Evolutionary conservation across 139 green algal genomes (phyloP), one percentile per base, ranked within the genome.

Genomic region (Ostreobium quekettii): DNA sequence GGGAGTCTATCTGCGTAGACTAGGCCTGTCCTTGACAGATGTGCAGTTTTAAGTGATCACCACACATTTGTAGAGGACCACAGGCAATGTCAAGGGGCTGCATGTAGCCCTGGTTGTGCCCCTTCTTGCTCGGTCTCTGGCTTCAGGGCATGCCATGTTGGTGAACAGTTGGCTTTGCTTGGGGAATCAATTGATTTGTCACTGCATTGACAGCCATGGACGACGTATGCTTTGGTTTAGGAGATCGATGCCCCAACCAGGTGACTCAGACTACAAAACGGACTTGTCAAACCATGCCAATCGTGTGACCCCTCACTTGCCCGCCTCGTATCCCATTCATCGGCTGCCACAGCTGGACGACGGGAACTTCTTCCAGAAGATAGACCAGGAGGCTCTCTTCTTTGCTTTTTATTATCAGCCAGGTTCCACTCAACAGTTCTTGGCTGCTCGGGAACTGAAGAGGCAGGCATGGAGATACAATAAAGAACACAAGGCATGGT

Each of bases 341-440:
- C 74, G 73, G 62, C 61, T 76, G 24, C 69, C 82, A 24, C 75
- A 82, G 36, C 71, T 97, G 47, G 89, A 96, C 33, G 83, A 89
- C 61, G 88, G 89, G 2, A 81, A 71, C 30, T 74, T 97, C 29
- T 98, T 93, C 74, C 85, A 96, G 70, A 85, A 88, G 65, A 78
- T 98, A 71, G 94, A 98, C 73, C 83, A 80, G 22, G 93, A 99
- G 76, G 89, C 86, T 49, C 85, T 99, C 8, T 98, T 99, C 80
- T 98, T 97, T 71, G 82, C 87, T 36, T 99, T 98, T 75, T 98
- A 99, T 83, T 92, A 95, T 80, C 93, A 96, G 79, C 93, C 86
- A 2, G 86, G 83, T 36, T 82, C 72, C 11, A 75, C 75, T 59
- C 56, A 80, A 47, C 82, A 89, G 72, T 85, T 83, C 66, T 64